phyloP scores from a whole-genome alignment of 371 early-diverging fungal genomes.

The Mucor mucedo region DNA sequence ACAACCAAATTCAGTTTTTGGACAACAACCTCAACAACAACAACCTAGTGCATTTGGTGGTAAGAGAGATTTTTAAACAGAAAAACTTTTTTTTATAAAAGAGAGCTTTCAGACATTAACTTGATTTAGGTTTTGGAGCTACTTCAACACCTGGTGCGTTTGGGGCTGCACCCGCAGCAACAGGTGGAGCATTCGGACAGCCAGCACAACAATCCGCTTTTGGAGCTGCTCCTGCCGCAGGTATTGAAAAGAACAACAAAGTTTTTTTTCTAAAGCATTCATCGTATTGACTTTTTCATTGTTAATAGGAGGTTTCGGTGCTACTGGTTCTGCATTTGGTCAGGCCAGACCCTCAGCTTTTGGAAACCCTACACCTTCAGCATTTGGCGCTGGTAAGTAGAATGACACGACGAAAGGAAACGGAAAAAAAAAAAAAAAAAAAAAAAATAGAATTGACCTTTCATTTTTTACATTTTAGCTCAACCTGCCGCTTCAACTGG shows the following conservation, averaged over 20 bases:
- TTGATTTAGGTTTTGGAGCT: constrained; percentile 53
- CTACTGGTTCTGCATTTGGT: constrained; percentile 56
- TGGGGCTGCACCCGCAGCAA: constrained; percentile 43
- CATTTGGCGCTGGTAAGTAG: constrained; percentile 37
- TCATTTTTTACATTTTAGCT: constrained; percentile 18
- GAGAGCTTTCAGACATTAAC: not conserved
- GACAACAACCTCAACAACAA: constrained; percentile 42
- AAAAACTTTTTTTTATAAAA: not conserved
- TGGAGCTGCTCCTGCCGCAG: constrained; percentile 39
- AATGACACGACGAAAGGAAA: not conserved
- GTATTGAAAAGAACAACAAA: constrained; percentile 25
- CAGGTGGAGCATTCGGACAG: constrained; percentile 58
- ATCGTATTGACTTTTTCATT: not conserved
- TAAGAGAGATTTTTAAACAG: constrained; percentile 14
- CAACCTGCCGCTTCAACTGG: constrained; percentile 35
- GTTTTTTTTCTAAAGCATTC: not conserved
- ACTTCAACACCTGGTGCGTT: constrained; percentile 41
- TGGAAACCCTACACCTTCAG: constrained; percentile 40
- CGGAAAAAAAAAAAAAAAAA: not conserved
- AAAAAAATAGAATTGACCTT: not conserved
- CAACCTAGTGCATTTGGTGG: constrained; percentile 59
- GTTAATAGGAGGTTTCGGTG: constrained; percentile 41
- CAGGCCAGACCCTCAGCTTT: constrained; percentile 44
- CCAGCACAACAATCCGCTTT: constrained; percentile 48
- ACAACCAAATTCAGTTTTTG: constrained; percentile 55